These are phyloP conservation scores for Fragaria ananassa DNA, from an alignment of 306 rosid species.

Conservation along the genomic window DNA sequence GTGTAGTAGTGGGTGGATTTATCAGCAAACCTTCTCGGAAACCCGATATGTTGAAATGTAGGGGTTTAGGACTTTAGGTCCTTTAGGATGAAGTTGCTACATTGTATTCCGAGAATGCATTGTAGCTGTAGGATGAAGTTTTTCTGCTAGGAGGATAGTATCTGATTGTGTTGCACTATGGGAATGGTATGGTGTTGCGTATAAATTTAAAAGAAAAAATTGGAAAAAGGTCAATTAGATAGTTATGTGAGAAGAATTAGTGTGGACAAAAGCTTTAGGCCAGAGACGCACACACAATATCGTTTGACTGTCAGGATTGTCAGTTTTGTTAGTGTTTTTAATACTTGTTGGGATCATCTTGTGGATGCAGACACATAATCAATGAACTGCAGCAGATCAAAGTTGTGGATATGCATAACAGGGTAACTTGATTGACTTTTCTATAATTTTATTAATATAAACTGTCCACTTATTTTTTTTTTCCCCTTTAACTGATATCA, in stretches of 20 bases:
- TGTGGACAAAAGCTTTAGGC: neutral
- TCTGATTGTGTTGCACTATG: neutral
- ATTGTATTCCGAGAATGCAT: neutral
- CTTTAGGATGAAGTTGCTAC: neutral
- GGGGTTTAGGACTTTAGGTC: neutral
- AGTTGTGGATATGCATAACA: conserved; percentile 37
- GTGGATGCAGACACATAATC: conserved; percentile 23
- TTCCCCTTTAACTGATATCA: neutral
- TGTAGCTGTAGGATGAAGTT: neutral
- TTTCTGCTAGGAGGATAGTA: neutral
- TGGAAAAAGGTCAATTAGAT: neutral
- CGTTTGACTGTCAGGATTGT: neutral
- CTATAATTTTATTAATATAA: neutral
- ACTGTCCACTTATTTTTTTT: neutral
- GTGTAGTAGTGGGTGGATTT: neutral
- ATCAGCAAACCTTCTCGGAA: neutral
- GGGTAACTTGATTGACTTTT: conserved; percentile 25
- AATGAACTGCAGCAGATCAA: conserved; percentile 35
- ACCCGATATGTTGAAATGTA: neutral
- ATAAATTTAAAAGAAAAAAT: neutral
- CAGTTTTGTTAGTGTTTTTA: neutral
- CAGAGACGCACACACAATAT: neutral
- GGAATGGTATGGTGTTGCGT: neutral
- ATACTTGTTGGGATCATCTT: neutral
- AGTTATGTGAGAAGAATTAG: neutral